These are phyloP conservation scores for Boechera retrofracta DNA, from an alignment of 345 rosid genomes.

Conservation along the genomic window DNA sequence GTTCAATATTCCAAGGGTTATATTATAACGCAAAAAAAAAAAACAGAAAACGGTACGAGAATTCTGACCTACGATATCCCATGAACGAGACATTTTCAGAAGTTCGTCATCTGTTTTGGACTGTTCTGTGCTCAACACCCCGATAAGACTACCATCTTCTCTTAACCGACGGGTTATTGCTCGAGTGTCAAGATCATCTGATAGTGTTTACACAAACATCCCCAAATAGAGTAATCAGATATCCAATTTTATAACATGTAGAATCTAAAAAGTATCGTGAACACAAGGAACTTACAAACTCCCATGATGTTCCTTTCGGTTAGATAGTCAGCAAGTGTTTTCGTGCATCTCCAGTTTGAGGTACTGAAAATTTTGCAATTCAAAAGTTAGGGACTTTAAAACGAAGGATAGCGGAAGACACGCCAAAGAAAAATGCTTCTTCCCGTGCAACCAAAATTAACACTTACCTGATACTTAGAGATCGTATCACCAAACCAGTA, in stretches of 20 bases:
- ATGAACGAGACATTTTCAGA: conserved; percentile 75
- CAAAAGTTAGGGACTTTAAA: neutral
- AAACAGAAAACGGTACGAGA: neutral
- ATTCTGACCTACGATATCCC: conserved; percentile 84
- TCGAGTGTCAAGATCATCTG: conserved; percentile 96
- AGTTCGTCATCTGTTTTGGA: conserved; percentile 80
- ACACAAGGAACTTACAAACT: conserved; percentile 44
- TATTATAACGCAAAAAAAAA: neutral
- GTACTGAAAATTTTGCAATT: conserved; percentile 53
- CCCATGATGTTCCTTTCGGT: conserved; percentile 94
- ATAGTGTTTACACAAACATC: conserved; percentile 8
- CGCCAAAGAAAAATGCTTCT: neutral
- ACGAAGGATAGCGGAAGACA: neutral
- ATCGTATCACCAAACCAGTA: conserved; percentile 88
- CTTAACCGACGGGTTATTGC: conserved; percentile 94
- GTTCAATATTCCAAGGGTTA: conserved; percentile 3
- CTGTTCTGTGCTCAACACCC: conserved; percentile 88
- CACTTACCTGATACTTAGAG: conserved; percentile 73
- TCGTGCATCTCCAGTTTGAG: conserved; percentile 89
- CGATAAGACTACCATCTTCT: conserved; percentile 97
- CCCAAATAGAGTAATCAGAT: conserved; percentile 1
- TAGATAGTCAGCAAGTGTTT: conserved; percentile 80
- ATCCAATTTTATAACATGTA: conserved; percentile 13
- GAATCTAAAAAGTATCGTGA: neutral
- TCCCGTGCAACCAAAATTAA: neutral